Base-by-base conservation (phyloP, 495 filamentous ascomycete genomes). In the Penicillium diatomitis region DNA sequence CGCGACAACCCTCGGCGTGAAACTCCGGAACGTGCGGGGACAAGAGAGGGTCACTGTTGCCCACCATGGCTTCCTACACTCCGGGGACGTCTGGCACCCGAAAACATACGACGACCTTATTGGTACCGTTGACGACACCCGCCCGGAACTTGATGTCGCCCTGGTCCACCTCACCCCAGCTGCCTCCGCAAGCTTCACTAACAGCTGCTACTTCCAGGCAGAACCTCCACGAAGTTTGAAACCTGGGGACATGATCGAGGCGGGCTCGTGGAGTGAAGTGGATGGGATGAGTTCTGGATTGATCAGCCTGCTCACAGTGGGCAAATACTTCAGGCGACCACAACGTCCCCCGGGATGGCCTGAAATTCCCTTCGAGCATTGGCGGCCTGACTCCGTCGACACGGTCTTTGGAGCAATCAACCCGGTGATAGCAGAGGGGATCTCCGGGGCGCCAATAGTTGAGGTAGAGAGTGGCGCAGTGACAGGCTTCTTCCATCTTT, bases 401-500 rank as follows among this genome's bases (percentile, higher is more conserved):
- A 37, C 50, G 20, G 20, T 62, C 6, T 60, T 62, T 43, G 61
- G 61, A 3, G 54, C 38, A 43, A 52, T 64, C 5, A 57, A 64
- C 32, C 45, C 30, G 8, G 40, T 47, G 48, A 57, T 65, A 44
- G 53, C 49, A 10, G 52, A 63, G 10, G 54, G 59, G 35, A 52
- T 62, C 30, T 58, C 56, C 39, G 62, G 62, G 20, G 62, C 62
- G 34, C 62, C 59, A 46, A 60, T 62, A 32, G 58, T 62, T 5
- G 43, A 65, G 33, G 50, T 51, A 46, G 50, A 60, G 10, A 52
- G 56, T 12, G 54, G 54, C 44, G 59, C 50, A 20, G 54, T 60
- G 7, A 41, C 30, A 34, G 62, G 62, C 34, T 61, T 62, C 41
- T 65, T 65, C 36, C 56, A 65, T 54, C 44, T 58, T 12, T 56